Conservation (phyloP, 2,329 filamentous ascomycete species). For the Albifimbria verrucaria region DNA sequence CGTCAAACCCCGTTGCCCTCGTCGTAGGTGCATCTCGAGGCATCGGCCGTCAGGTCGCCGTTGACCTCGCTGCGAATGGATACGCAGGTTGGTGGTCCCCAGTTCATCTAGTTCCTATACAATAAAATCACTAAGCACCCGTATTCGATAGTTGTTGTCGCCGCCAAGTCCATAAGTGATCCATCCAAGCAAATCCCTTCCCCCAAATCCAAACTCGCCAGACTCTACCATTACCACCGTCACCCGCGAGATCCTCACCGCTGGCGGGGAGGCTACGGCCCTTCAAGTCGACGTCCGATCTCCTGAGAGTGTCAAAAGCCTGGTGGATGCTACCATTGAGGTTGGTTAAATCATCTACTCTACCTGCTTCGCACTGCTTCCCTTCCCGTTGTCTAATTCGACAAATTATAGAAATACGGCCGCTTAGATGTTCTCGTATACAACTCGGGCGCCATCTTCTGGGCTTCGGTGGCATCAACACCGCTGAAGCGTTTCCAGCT, state of each 20-base stretch:
- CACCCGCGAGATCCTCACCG: slow-evolving; percentile 65
- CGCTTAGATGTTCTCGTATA: slow-evolving; percentile 74
- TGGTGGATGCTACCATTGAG: slow-evolving; percentile 57
- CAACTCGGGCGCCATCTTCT: slow-evolving; percentile 85
- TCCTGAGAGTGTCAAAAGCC: slow-evolving; percentile 54
- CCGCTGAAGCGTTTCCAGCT: slow-evolving; percentile 73
- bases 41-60: slow-evolving; percentile 76
- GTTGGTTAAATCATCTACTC: slow-evolving; percentile 8
- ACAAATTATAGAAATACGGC: slow-evolving; percentile 43
- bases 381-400: slow-evolving; percentile 1
- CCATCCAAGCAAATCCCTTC: slow-evolving; percentile 55
- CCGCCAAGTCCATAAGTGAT: slow-evolving; percentile 72
- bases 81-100: slow-evolving; percentile 56
- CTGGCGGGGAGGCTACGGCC: slow-evolving; percentile 62
- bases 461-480: slow-evolving; percentile 70
- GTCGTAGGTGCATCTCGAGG: slow-evolving; percentile 75
- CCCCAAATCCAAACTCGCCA: slow-evolving; percentile 72
- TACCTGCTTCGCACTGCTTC: not conserved
- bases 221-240: slow-evolving; percentile 79
- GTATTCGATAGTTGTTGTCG: slow-evolving; percentile 60
- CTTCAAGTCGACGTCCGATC: slow-evolving; percentile 69
- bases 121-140: slow-evolving; percentile 4
- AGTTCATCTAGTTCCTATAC: not conserved
- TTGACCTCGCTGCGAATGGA: slow-evolving; percentile 68
- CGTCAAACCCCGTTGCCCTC: slow-evolving; percentile 56